These are phyloP conservation scores for Vickermania ingenoplastis DNA, from an alignment of 208 protist genomes.

Conservation along the genomic window DNA sequence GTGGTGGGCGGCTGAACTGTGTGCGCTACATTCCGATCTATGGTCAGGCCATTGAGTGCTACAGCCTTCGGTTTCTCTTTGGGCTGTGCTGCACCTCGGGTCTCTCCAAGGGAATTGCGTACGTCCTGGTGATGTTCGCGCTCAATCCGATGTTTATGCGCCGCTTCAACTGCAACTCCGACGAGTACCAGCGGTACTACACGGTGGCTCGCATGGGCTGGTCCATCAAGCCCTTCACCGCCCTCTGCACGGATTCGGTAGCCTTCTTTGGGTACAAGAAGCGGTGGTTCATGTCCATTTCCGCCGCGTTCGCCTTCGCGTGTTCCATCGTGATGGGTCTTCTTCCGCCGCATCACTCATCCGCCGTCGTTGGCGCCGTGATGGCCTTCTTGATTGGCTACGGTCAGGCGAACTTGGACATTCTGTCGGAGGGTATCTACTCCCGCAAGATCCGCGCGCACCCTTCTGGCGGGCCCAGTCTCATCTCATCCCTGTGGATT, in stretches of 20 bases:
- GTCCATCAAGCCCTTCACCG: slow-evolving; percentile 22
- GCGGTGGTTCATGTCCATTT: slow-evolving; percentile 19
- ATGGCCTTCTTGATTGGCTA: slow-evolving; percentile 32
- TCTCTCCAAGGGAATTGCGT: slow-evolving; percentile 21
- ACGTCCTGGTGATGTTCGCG: slow-evolving; percentile 15
- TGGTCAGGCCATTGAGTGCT: slow-evolving; percentile 16
- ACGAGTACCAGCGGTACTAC: slow-evolving; percentile 16
- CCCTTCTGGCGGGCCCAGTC: slow-evolving; percentile 16
- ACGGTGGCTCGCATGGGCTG: slow-evolving; percentile 17
- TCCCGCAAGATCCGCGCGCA: slow-evolving; percentile 26
- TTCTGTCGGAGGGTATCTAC: slow-evolving; percentile 51
- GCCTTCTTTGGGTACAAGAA: slow-evolving; percentile 23
- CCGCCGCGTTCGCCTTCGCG: slow-evolving; percentile 11
- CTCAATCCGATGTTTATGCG: slow-evolving; percentile 22
- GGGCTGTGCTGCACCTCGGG: slow-evolving; percentile 10
- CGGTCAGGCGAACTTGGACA: slow-evolving; percentile 28
- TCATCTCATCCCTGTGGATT: slow-evolving; percentile 41
- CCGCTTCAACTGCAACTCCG: slow-evolving; percentile 7
- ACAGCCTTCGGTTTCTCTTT: slow-evolving; percentile 16
- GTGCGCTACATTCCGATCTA: slow-evolving; percentile 15
- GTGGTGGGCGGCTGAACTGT: slow-evolving; percentile 7
- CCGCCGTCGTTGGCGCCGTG: slow-evolving; percentile 14
- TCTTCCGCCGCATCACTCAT: slow-evolving; percentile 17
- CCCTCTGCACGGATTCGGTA: slow-evolving; percentile 19
- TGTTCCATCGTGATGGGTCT: slow-evolving; percentile 20